These are phyloP conservation scores for Epichloe elymi DNA, from an alignment of 2,329 filamentous ascomycete genomes.

Conservation along the genomic window DNA sequence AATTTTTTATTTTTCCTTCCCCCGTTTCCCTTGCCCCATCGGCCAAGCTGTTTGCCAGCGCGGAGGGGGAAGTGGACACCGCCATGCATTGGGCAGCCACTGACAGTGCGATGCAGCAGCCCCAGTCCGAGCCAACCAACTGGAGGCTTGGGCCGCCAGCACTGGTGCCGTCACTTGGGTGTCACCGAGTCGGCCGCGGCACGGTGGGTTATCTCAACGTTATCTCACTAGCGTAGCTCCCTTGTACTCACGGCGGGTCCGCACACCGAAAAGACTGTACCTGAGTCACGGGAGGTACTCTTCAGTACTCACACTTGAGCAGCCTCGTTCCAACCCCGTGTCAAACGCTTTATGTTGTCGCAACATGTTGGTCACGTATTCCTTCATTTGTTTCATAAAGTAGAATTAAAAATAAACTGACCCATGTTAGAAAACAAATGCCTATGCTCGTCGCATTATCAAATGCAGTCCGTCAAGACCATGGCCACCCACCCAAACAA, in stretches of 20 bases:
- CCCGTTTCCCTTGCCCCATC: not conserved
- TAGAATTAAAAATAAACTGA: no score
- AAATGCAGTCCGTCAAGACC: no score
- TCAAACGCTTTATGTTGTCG: no score
- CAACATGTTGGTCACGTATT: no score
- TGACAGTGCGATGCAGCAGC: conserved; percentile 1
- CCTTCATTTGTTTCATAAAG: no score
- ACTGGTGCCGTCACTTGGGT: no score
- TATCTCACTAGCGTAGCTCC: not conserved
- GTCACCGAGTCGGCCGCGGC: not conserved
- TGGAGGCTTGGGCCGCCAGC: not conserved
- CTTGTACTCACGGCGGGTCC: not conserved
- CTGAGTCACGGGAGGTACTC: not conserved
- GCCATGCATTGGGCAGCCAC: not conserved
- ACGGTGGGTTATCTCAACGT: no score
- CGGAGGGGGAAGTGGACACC: not conserved
- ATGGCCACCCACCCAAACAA: no score
- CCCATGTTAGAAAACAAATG: no score
- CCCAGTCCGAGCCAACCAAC: not conserved
- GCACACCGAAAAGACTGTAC: not conserved
- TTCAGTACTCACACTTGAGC: not conserved
- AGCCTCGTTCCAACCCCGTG: no score
- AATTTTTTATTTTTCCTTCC: conserved; percentile 3
- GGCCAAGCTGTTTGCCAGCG: not conserved
- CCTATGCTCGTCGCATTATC: no score